Percentiles rank a stretch among this genome's conserved stretches.
Conservation (phyloP, 2,329 filamentous ascomycete species). For the Botrytis deweyae region DNA sequence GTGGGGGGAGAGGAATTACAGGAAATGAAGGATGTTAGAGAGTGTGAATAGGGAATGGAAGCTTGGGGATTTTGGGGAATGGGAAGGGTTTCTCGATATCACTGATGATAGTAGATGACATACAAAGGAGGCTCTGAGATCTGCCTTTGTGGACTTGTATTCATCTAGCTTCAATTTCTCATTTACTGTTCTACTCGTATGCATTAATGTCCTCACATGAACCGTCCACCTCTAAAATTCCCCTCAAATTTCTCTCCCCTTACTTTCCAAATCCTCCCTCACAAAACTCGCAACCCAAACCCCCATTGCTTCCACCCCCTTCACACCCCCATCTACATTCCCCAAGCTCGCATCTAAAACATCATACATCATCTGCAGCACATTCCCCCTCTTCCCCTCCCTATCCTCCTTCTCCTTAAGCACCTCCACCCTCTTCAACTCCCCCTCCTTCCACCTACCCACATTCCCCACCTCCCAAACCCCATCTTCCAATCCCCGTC, state of each 20-base stretch:
- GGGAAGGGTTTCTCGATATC: neutral
- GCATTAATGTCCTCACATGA: neutral
- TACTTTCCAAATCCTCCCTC: neutral
- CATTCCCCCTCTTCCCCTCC: slow-evolving; percentile 27
- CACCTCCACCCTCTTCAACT: slow-evolving; percentile 41
- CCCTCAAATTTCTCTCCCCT: neutral
- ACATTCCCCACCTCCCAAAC: slow-evolving; percentile 46
- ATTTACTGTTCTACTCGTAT: neutral
- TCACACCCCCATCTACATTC: slow-evolving; percentile 32
- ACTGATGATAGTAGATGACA: neutral
- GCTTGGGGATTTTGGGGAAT: fast-evolving
- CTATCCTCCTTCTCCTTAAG: slow-evolving; percentile 35
- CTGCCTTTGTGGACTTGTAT: neutral
- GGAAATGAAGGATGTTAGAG: neutral
- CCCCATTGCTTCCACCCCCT: slow-evolving; percentile 45
- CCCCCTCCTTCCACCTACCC: slow-evolving; percentile 34
- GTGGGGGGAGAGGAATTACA: neutral
- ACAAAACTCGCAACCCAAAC: slow-evolving; percentile 41
- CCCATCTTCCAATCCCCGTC: slow-evolving; percentile 48
- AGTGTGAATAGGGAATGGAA: neutral
- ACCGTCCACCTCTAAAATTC: neutral
- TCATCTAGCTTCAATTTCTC: neutral
- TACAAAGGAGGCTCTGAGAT: fast-evolving
- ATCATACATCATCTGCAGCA: slow-evolving; percentile 36
- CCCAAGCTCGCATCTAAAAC: slow-evolving; percentile 23